These are phyloP conservation scores for Cyanophora paradoxa DNA, from an alignment of 78 protist genomes.

Conservation along the genomic window DNA sequence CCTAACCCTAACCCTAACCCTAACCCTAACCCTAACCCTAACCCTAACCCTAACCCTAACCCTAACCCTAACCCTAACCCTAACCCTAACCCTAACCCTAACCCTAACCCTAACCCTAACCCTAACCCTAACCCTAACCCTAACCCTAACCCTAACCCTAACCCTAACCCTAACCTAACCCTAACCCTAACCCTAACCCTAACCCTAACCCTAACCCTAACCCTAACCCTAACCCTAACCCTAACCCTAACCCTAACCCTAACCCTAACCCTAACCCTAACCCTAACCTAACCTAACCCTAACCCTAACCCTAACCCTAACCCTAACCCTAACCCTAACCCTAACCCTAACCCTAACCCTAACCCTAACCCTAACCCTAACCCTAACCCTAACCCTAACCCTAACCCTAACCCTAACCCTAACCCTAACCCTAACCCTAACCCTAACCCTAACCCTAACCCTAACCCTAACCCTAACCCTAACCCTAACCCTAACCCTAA, in stretches of 20 bases:
- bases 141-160: constrained; percentile 1
- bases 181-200: constrained; percentile 8
- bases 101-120: constrained; percentile 8
- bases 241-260: constrained; percentile 8
- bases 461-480: neutral
- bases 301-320: constrained; percentile 8
- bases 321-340: constrained; percentile 9
- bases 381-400: constrained; percentile 9
- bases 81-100: constrained; percentile 8
- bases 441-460: constrained; percentile 9
- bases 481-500: constrained; percentile 8
- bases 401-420: constrained; percentile 8
- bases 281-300: constrained; percentile 4
- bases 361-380: constrained; percentile 8
- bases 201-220: constrained; percentile 8
- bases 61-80: neutral
- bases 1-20: neutral
- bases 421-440: constrained; percentile 8
- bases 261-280: constrained; percentile 7
- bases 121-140: constrained; percentile 9
- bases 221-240: constrained; percentile 9
- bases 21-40: neutral
- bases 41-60: neutral
- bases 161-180: no score
- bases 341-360: constrained; percentile 8